phyloP scores from a whole-genome alignment of 2,329 filamentous ascomycete species.

The Talaromyces sp. region DNA sequence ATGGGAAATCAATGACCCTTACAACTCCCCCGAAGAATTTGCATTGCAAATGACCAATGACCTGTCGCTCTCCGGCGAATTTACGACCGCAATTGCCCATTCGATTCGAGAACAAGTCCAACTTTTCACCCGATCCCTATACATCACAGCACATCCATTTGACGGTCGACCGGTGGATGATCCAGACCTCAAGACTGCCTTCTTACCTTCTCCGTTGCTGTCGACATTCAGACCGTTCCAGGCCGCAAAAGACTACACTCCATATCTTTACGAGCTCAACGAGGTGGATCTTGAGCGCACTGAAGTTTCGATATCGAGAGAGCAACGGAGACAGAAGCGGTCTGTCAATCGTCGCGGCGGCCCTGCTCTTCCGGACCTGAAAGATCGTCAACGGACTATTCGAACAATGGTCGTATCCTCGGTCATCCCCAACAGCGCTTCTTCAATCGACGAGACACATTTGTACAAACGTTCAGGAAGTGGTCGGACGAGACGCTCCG shows the following conservation, averaged over 20 bases:
- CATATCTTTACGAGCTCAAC: conserved; percentile 89
- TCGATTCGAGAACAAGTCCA: conserved; percentile 95
- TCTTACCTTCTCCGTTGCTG: conserved; percentile 77
- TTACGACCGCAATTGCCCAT: conserved; percentile 94
- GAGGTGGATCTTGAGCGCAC: conserved; percentile 86
- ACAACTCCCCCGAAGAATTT: conserved; percentile 93
- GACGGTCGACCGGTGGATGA: conserved; percentile 92
- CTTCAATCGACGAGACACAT: conserved; percentile 75
- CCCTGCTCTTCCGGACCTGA: conserved; percentile 89
- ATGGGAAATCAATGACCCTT: conserved; percentile 95
- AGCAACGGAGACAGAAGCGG: conserved; percentile 90
- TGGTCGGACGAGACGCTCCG: conserved; percentile 54
- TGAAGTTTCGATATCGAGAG: conserved; percentile 86
- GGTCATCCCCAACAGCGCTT: conserved; percentile 81
- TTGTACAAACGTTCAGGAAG: conserved; percentile 75
- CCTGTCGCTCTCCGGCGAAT: conserved; percentile 87
- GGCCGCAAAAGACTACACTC: conserved; percentile 88
- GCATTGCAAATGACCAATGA: conserved; percentile 84
- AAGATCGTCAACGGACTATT: conserved; percentile 89
- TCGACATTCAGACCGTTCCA: conserved; percentile 86
- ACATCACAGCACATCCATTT: conserved; percentile 89
- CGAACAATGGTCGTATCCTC: conserved; percentile 88
- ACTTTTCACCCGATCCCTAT: conserved; percentile 87
- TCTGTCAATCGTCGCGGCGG: conserved; percentile 92
- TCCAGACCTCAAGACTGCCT: conserved; percentile 77